Percentiles rank a stretch among this genome's conserved stretches.
These are phyloP conservation scores for Pseudomonodictys pantanalensis DNA, from an alignment of 495 filamentous ascomycete genomes.

Conservation along the genomic window DNA sequence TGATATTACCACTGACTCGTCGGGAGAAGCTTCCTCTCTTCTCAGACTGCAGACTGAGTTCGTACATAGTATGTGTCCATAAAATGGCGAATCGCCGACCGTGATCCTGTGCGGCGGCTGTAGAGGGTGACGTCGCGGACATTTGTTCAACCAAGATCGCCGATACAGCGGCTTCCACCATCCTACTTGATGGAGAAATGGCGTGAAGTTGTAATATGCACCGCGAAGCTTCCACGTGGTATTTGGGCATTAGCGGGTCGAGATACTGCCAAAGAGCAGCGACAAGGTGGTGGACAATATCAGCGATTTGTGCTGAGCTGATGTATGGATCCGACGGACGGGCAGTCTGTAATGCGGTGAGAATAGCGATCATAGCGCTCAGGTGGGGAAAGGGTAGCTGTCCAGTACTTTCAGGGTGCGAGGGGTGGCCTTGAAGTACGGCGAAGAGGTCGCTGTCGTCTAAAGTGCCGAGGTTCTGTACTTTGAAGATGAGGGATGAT, in stretches of 20 bases:
- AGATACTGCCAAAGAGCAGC: slow-evolving; percentile 73
- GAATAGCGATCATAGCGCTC: slow-evolving; percentile 54
- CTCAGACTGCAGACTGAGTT: slow-evolving; percentile 29
- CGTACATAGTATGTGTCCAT: slow-evolving; percentile 42
- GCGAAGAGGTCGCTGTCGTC: slow-evolving; percentile 10
- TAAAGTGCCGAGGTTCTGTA: slow-evolving; percentile 7
- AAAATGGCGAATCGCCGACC: slow-evolving; percentile 37
- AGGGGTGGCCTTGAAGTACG: slow-evolving; percentile 13
- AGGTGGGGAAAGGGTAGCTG: slow-evolving; percentile 19
- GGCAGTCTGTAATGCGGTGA: slow-evolving; percentile 61
- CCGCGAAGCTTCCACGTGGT: slow-evolving; percentile 87
- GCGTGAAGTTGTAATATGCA: slow-evolving; percentile 82
- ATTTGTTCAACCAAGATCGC: slow-evolving; percentile 59
- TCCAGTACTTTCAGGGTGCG: not conserved
- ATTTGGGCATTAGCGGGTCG: slow-evolving; percentile 76
- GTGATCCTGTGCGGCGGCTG: slow-evolving; percentile 2
- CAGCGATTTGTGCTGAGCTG: slow-evolving; percentile 57
- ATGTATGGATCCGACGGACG: slow-evolving; percentile 44
- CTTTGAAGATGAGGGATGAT: slow-evolving; percentile 22
- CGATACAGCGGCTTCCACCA: slow-evolving; percentile 77
- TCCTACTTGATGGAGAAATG: slow-evolving; percentile 54
- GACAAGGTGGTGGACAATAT: slow-evolving; percentile 65
- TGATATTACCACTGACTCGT: slow-evolving; percentile 27
- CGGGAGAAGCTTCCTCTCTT: slow-evolving; percentile 13
- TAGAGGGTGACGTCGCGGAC: not conserved